Conservation (phyloP, 805 yeast species). For the Lipomyces kockii region DNA sequence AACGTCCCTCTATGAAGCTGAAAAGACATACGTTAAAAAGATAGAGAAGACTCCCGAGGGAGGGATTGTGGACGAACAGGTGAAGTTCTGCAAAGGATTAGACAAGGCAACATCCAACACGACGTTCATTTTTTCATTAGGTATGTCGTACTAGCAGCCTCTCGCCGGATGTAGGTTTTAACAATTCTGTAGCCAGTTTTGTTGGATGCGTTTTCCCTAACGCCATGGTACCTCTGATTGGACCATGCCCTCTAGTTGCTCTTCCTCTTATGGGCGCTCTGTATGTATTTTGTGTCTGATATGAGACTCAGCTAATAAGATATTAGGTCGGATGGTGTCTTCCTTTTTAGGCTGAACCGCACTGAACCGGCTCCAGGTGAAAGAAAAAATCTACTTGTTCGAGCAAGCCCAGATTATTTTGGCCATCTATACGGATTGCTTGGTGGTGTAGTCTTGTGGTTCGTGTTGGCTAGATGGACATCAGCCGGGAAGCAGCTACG, state of each 20-base stretch:
- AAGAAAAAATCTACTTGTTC: neutral
- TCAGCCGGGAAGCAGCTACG: constrained; percentile 18
- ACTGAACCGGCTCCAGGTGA: constrained; percentile 1
- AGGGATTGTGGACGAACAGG: neutral
- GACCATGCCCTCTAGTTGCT: constrained; percentile 28
- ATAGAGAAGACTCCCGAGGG: constrained; percentile 22
- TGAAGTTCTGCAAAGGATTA: constrained; percentile 6
- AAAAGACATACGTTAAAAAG: neutral
- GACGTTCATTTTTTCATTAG: constrained; percentile 22
- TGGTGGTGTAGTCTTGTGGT: constrained; percentile 29
- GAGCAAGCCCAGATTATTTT: constrained; percentile 1
- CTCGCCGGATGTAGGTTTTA: neutral
- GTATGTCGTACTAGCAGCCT: constrained; percentile 5
- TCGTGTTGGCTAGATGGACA: constrained; percentile 27
- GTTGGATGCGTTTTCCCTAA: constrained; percentile 27
- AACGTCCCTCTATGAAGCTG: constrained; percentile 19
- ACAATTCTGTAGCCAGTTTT: constrained; percentile 14
- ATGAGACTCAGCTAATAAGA: neutral
- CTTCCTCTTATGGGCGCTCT: constrained; percentile 23
- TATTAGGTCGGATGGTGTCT: constrained; percentile 5
- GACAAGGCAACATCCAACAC: constrained; percentile 24
- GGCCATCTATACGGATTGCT: constrained; percentile 28
- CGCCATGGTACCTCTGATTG: constrained; percentile 15
- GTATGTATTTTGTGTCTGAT: constrained; percentile 10
- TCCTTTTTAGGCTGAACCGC: neutral